A percentile compares a stretch with the other conserved stretches of the same genome.
Evolutionary conservation across 2,329 filamentous ascomycete genomes (phyloP).

Genomic region (Pseudogymnoascus sp.): DNA sequence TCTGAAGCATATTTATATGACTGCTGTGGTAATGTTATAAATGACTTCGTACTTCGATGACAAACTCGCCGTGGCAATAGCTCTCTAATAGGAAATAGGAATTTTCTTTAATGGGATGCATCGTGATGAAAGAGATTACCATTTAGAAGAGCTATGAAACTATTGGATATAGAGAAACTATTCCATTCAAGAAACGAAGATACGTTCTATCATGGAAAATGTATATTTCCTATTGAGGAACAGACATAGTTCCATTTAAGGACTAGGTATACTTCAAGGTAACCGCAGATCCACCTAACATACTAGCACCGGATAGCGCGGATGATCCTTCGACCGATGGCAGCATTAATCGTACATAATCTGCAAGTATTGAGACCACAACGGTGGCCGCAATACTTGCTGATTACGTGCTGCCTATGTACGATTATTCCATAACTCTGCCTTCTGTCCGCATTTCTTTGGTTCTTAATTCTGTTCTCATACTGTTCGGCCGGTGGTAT

Average conservation of each 20-base stretch:
- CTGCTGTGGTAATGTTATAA: not conserved
- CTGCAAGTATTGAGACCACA: not conserved
- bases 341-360: not conserved
- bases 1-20: not conserved
- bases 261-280: not conserved
- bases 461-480: not conserved
- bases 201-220: not conserved
- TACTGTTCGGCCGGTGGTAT: not conserved
- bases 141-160: not conserved
- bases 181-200: not conserved
- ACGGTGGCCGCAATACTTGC: not conserved
- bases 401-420: not conserved
- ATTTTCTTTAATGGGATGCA: not conserved
- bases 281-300: not conserved
- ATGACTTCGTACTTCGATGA: not conserved
- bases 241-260: not conserved
- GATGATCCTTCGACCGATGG: not conserved
- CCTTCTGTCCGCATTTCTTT: not conserved
- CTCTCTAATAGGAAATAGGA: not conserved
- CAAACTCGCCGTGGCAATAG: not conserved
- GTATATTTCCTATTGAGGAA: not conserved
- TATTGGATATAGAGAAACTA: not conserved
- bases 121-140: not conserved
- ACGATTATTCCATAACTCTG: not conserved
- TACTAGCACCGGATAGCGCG: not conserved